Evolutionary conservation across 352 stramenopile species (phyloP).

Genomic region (Pythium sukuiense): DNA sequence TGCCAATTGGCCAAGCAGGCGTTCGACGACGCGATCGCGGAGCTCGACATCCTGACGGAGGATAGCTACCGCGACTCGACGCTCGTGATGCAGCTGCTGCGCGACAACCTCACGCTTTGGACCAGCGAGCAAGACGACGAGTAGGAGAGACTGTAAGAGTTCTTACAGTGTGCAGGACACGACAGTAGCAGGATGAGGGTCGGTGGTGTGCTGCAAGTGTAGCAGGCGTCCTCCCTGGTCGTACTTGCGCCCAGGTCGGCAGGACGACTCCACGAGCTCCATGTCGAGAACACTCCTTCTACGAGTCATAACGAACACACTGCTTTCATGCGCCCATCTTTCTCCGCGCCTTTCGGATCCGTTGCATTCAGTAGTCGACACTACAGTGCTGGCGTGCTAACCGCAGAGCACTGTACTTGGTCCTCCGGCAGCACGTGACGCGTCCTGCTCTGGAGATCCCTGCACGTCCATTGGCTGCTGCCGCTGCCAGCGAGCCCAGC

Average conservation of each 20-base stretch:
- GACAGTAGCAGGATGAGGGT: constrained; percentile 5
- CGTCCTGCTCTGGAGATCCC: neutral
- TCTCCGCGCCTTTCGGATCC: too few species aligned
- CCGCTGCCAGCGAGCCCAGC: neutral
- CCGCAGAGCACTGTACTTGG: too few species aligned
- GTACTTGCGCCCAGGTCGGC: neutral
- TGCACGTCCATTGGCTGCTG: constrained; percentile 3
- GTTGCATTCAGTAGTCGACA: too few species aligned
- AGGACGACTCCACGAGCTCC: neutral
- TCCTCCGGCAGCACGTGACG: neutral
- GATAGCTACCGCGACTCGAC: constrained; percentile 99
- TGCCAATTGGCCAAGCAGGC: constrained; percentile 95
- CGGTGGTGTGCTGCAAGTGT: neutral
- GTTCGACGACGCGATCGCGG: constrained; percentile 99
- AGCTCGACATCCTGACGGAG: constrained; percentile 99
- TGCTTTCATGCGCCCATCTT: too few species aligned
- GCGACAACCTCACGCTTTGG: constrained; percentile 99
- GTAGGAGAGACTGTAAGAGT: neutral
- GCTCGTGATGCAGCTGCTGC: constrained; percentile 99
- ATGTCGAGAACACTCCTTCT: neutral
- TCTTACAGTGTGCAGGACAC: neutral
- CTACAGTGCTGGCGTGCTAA: too few species aligned
- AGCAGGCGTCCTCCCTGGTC: neutral
- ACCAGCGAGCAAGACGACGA: constrained; percentile 39
- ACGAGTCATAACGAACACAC: neutral